A percentile compares a stretch with the other conserved stretches of the same genome.
These are phyloP conservation scores for Solanum microdontum DNA, from an alignment of 257 asterid genomes.

Conservation along the genomic window DNA sequence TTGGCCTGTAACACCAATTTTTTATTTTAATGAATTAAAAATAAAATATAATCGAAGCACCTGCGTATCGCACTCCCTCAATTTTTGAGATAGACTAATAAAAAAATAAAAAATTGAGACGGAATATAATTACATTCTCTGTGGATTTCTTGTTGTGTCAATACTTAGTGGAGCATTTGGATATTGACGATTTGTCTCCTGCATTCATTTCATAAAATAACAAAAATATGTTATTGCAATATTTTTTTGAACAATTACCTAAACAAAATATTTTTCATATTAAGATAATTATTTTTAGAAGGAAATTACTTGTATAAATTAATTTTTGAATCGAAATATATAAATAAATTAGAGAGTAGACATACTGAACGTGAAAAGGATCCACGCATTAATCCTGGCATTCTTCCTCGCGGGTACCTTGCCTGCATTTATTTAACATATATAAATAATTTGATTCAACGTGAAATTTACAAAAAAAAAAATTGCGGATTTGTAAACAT, in stretches of 20 bases:
- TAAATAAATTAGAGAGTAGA: too few relatives aligned
- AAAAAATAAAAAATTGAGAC: background rate
- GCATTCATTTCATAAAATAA: background rate
- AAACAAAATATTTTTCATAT: too few relatives aligned
- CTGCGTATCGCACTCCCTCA: background rate
- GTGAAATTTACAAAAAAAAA: too few relatives aligned
- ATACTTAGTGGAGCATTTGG: background rate
- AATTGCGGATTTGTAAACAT: background rate
- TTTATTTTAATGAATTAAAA: background rate
- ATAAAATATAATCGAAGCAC: background rate
- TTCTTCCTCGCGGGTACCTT: background rate
- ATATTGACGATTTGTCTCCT: background rate
- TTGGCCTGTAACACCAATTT: background rate
- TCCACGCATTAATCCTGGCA: background rate
- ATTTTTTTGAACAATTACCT: too few relatives aligned
- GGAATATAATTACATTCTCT: background rate
- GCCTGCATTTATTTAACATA: background rate
- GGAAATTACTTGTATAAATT: too few relatives aligned
- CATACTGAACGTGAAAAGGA: background rate
- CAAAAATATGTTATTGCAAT: too few relatives aligned
- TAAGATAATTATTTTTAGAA: too few relatives aligned
- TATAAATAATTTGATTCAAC: background rate
- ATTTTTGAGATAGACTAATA: too few relatives aligned
- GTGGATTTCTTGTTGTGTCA: background rate
- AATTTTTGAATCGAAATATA: too few relatives aligned